Percentiles rank a stretch among this genome's conserved stretches.
These are phyloP conservation scores for Veloporphyrellus conicus DNA, from an alignment of 1,284 basidiomycete species.

Conservation along the genomic window DNA sequence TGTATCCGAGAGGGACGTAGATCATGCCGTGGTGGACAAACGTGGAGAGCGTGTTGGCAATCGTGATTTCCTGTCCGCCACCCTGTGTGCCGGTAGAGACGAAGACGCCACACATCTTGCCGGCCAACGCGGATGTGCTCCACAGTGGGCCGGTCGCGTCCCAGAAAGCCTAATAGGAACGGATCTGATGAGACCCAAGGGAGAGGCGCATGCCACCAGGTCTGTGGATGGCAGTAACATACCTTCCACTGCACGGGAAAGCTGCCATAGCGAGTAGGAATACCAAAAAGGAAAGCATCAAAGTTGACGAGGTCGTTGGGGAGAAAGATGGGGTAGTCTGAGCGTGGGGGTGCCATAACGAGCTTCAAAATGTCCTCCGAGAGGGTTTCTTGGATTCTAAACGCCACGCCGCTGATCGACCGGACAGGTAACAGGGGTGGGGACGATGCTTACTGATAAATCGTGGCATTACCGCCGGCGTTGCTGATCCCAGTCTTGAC, in stretches of 20 bases:
- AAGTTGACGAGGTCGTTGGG: constrained; percentile 62
- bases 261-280: constrained; percentile 76
- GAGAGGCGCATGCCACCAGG: neutral
- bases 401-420: too few species aligned
- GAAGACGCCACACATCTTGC: constrained; percentile 79
- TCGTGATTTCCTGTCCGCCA: constrained; percentile 74
- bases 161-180: constrained; percentile 58
- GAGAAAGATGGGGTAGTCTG: constrained; percentile 69
- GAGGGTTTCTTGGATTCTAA: constrained; percentile 80
- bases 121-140: constrained; percentile 65
- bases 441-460: constrained; percentile 60
- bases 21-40: constrained; percentile 78
- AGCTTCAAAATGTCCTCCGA: constrained; percentile 69
- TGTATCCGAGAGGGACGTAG: constrained; percentile 80
- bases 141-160: constrained; percentile 80
- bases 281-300: constrained; percentile 68
- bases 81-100: constrained; percentile 63
- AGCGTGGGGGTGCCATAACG: constrained; percentile 74
- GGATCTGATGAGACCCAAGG: neutral
- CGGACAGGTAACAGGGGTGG: too few species aligned
- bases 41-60: constrained; percentile 63
- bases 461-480: constrained; percentile 68
- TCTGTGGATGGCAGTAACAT: neutral
- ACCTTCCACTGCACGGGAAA: constrained; percentile 72
- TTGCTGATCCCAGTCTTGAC: constrained; percentile 68